Percentiles rank a stretch among this genome's conserved stretches.
phyloP scores from a whole-genome alignment of 306 rosid genomes.

The Astragalus glycyphyllos region DNA sequence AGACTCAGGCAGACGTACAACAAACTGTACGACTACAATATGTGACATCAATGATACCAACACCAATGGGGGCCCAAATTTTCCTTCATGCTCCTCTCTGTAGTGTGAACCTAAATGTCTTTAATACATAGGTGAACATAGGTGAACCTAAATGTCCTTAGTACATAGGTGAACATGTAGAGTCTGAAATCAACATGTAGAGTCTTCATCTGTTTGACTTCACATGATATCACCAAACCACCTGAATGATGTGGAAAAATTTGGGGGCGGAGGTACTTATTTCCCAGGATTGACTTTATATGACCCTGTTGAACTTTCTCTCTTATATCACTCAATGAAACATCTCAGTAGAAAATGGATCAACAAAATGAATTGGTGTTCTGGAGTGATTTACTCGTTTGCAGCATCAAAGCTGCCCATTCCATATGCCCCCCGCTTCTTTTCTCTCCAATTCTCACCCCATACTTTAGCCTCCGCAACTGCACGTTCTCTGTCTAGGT shows the following conservation, averaged over 20 bases:
- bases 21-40: constrained; percentile 54
- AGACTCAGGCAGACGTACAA: constrained; percentile 69
- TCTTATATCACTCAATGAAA: constrained; percentile 49
- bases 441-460: constrained; percentile 98
- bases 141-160: constrained; percentile 53
- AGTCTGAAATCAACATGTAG: too few relatives aligned
- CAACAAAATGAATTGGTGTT: constrained; percentile 39
- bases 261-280: constrained; percentile 55
- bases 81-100: constrained; percentile 47
- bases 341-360: constrained; percentile 37
- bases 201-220: constrained; percentile 41
- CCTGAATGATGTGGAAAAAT: constrained; percentile 40
- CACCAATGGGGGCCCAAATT: constrained; percentile 70
- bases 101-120: constrained; percentile 53
- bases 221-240: constrained; percentile 36
- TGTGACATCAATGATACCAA: constrained; percentile 64
- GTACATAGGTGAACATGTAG: constrained; percentile 57
- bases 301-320: constrained; percentile 27
- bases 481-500: constrained; percentile 91
- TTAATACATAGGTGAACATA: constrained; percentile 56
- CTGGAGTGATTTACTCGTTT: constrained; percentile 57
- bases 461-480: constrained; percentile 97
- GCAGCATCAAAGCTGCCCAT: constrained; percentile 90
- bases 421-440: constrained; percentile 75
- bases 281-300: neutral